Conservation (phyloP, 352 stramenopile species). For the Globisporangium spiculum region DNA sequence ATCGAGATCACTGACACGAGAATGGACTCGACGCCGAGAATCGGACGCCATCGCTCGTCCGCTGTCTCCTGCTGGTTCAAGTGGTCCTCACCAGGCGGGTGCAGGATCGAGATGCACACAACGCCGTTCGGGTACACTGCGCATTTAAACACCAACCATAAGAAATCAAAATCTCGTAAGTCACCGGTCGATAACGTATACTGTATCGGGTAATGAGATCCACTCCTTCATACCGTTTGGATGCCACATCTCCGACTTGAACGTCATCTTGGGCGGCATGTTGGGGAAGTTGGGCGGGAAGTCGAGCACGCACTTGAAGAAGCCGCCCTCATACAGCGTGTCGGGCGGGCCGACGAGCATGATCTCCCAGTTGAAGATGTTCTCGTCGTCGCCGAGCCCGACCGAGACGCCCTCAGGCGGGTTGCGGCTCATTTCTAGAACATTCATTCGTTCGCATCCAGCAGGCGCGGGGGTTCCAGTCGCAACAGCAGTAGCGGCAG, state of each 20-base stretch:
- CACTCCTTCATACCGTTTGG: slow-evolving; percentile 88
- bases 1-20: slow-evolving; percentile 98
- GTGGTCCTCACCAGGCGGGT: slow-evolving; percentile 97
- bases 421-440: slow-evolving; percentile 96
- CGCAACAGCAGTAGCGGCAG: not conserved
- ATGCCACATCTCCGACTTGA: slow-evolving; percentile 99
- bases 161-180: not conserved
- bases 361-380: slow-evolving; percentile 99
- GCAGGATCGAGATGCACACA: slow-evolving; percentile 99
- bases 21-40: slow-evolving; percentile 96
- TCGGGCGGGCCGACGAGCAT: slow-evolving; percentile 95
- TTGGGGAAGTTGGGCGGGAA: slow-evolving; percentile 99
- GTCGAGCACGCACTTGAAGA: slow-evolving; percentile 97
- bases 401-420: slow-evolving; percentile 98
- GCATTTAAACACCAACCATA: not conserved
- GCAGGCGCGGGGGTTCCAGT: not conserved
- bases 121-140: slow-evolving; percentile 97
- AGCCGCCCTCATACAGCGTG: slow-evolving; percentile 95
- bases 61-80: slow-evolving; percentile 98
- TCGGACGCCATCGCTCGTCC: slow-evolving; percentile 98
- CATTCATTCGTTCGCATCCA: not conserved
- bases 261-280: slow-evolving; percentile 98
- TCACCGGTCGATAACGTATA: not conserved
- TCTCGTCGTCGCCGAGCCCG: slow-evolving; percentile 95
- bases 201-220: not conserved